Evolutionary conservation across 495 filamentous ascomycete genomes (phyloP), one percentile per base, ranked within the genome.

Genomic region (Hypoxylon fuscum): DNA sequence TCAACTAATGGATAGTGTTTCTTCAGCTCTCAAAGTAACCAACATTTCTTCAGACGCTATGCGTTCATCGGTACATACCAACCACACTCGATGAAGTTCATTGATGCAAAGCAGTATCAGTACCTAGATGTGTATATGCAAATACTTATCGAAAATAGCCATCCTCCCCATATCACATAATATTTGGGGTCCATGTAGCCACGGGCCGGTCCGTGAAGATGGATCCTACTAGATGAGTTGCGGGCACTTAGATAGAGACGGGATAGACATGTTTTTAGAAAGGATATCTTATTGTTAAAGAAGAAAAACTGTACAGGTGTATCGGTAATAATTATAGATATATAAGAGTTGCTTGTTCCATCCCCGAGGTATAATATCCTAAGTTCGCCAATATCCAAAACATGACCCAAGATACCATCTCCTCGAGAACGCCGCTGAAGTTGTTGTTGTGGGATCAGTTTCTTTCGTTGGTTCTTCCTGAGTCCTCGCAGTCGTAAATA

Each of bases 321-420:
- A 63, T 48, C 45, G 15, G 32, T 55, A 56, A 51, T 56, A 47
- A 64, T 46, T 23, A 48, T 58, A 38, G 25, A 38, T 57, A 46
- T 44, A 49, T 48, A 35, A 43, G 37, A 27, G 15, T 44, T 31
- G 46, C 22, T 55, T 35, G 29, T 44, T 55, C 50, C 55, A 44
- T 41, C 62, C 62, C 55, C 55, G 55, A 65, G 62, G 62, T 65
- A 65, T 65, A 49, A 49, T 49, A 58, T 65, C 55, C 62, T 29
- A 46, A 64, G 49, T 59, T 59, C 62, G 62, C 62, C 62, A 41
- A 45, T 59, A 45, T 49, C 50, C 49, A 43, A 48, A 55, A 32
- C 38, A 51, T 7, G 37, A 32, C 52, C 56, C 52, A 61, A 46
- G 48, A 40, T 51, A 40, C 38, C 56, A 52, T 57, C 51, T 57